A percentile compares a stretch with the other conserved stretches of the same genome.
Evolutionary conservation across 2,329 filamentous ascomycete species (phyloP).

Genomic region (Talaromyces piceae): DNA sequence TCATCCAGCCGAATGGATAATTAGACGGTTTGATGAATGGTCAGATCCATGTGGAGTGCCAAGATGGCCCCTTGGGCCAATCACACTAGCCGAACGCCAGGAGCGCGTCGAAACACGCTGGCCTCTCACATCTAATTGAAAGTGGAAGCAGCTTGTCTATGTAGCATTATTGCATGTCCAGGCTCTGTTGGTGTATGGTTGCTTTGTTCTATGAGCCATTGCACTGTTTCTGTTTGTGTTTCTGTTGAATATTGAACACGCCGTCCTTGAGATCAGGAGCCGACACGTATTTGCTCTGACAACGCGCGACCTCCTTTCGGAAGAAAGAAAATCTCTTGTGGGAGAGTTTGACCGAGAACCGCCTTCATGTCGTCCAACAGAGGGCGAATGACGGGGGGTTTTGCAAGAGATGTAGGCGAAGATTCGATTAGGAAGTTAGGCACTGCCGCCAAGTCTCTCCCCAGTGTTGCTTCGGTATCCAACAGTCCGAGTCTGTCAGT

Average conservation of each 20-base stretch:
- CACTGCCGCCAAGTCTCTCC: not conserved
- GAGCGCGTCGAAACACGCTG: not conserved
- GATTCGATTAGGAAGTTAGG: not conserved
- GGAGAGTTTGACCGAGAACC: not conserved
- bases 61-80: not conserved
- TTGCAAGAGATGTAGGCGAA: not conserved
- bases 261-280: not conserved
- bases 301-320: not conserved
- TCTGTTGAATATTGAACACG: too few relatives aligned
- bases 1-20: too few relatives aligned
- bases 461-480: conserved; percentile 21
- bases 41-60: not conserved
- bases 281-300: not conserved
- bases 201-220: too few relatives aligned
- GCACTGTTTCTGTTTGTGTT: too few relatives aligned
- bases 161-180: not conserved
- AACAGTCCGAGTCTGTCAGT: conserved; percentile 77
- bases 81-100: not conserved
- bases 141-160: not conserved
- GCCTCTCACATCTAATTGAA: too few relatives aligned
- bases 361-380: not conserved
- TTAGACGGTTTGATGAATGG: not conserved
- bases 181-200: not conserved
- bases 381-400: not conserved
- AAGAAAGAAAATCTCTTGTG: not conserved